phyloP scores from a whole-genome alignment of 2,329 filamentous ascomycete genomes.

The Ceratocystis papillata region DNA sequence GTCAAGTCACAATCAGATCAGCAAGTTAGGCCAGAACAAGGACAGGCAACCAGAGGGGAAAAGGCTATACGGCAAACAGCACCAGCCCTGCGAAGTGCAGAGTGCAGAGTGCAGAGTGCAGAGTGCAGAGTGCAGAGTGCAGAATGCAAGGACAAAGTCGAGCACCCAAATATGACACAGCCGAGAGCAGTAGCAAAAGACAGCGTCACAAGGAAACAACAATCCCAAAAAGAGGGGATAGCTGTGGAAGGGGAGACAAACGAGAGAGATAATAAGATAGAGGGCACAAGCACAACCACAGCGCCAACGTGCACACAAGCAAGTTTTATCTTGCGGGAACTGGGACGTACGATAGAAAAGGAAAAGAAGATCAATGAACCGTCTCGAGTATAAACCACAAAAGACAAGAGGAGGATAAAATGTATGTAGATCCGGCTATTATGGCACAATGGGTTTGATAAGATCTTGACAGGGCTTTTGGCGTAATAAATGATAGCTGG shows the following conservation, averaged over 20 bases:
- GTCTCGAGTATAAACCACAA: not conserved
- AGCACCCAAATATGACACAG: not conserved
- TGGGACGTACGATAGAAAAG: not conserved
- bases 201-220: not conserved
- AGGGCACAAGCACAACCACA: not conserved
- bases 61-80: not conserved
- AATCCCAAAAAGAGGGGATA: not conserved
- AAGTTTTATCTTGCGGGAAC: not conserved
- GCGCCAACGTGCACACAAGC: not conserved
- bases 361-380: not conserved
- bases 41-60: not conserved
- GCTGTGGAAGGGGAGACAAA: not conserved
- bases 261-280: not conserved
- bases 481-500: conserved; percentile 9
- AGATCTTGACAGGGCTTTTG: conserved; percentile 12
- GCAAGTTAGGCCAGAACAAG: not conserved
- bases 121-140: not conserved
- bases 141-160: not conserved
- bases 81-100: not conserved
- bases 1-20: conserved; percentile 8
- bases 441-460: conserved; percentile 13
- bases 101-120: not conserved
- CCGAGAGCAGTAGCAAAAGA: not conserved
- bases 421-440: conserved; percentile 14
- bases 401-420: not conserved